These are phyloP conservation scores for Schwanniomyces occidentalis DNA, from an alignment of 805 yeast genomes.

Conservation along the genomic window DNA sequence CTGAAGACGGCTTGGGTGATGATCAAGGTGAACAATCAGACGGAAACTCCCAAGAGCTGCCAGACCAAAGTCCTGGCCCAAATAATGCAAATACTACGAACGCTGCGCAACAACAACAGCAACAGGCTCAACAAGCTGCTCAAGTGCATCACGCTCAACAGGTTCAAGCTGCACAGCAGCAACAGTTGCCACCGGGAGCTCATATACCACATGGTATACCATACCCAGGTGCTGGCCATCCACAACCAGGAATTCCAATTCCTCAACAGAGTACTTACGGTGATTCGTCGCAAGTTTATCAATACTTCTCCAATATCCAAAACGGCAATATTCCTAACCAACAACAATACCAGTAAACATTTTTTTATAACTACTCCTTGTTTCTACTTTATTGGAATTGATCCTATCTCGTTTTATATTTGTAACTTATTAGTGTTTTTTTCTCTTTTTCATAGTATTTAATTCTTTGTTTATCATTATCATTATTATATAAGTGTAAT, in stretches of 20 bases:
- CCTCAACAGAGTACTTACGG: constrained; percentile 46
- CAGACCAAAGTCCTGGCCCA: constrained; percentile 41
- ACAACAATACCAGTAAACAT: constrained; percentile 55
- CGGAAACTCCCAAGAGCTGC: constrained; percentile 43
- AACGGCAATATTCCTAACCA: constrained; percentile 48
- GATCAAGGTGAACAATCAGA: constrained; percentile 59
- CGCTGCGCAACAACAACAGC: constrained; percentile 27
- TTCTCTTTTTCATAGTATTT: too few relatives aligned
- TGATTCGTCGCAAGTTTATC: constrained; percentile 59
- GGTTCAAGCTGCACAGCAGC: constrained; percentile 30
- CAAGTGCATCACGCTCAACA: constrained; percentile 25
- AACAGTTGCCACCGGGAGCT: constrained; percentile 38
- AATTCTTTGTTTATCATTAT: too few relatives aligned
- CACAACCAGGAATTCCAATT: constrained; percentile 40
- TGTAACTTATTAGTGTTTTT: too few relatives aligned
- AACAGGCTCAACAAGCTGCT: constrained; percentile 24
- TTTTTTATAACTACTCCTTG: too few relatives aligned
- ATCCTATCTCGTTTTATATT: too few relatives aligned
- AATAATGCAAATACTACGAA: constrained; percentile 11
- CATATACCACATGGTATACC: constrained; percentile 48
- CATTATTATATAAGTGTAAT: too few relatives aligned
- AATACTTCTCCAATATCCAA: constrained; percentile 59
- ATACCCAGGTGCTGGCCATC: constrained; percentile 43
- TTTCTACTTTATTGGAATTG: too few relatives aligned
- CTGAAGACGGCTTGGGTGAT: constrained; percentile 76